Conservation (phyloP, 495 filamentous ascomycete species). For the Polyplosphaeria fusca region DNA sequence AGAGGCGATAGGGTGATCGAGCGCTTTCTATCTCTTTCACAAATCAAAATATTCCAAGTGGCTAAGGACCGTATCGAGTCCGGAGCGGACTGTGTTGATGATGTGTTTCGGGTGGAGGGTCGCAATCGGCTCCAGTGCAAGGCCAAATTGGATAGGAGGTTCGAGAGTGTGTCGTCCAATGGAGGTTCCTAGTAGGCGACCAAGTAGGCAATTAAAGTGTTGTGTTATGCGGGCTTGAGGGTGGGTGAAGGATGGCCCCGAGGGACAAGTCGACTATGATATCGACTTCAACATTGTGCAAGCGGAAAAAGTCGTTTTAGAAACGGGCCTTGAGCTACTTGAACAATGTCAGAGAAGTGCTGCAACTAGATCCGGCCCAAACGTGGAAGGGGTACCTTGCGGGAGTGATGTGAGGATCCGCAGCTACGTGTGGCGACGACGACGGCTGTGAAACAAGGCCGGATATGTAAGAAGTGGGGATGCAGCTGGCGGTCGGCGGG, state of each 20-base stretch:
- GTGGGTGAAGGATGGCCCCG: conserved; percentile 33
- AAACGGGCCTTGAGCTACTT: conserved; percentile 18
- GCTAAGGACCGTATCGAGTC: too few relatives aligned
- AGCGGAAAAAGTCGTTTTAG: conserved; percentile 23
- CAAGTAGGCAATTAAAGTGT: background rate
- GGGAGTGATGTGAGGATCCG: conserved; percentile 33
- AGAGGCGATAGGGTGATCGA: too few relatives aligned
- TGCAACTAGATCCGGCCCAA: conserved; percentile 3
- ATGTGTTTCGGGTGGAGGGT: background rate
- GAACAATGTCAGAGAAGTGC: conserved; percentile 14
- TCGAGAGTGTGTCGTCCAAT: background rate
- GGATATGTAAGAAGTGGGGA: background rate
- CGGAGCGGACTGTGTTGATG: too few relatives aligned
- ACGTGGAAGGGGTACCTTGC: conserved; percentile 19
- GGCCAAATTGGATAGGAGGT: background rate
- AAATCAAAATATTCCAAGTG: too few relatives aligned
- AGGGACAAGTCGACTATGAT: conserved; percentile 40
- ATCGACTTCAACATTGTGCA: conserved; percentile 34
- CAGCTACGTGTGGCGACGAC: conserved; percentile 28
- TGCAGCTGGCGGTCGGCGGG: background rate
- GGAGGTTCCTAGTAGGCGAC: background rate
- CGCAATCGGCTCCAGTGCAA: background rate
- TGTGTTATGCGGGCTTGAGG: background rate
- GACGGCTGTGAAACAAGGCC: conserved; percentile 24
- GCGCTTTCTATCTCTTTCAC: too few relatives aligned